Base-by-base conservation (phyloP, 2,329 filamentous ascomycete species). In the Fusarium sp. region DNA sequence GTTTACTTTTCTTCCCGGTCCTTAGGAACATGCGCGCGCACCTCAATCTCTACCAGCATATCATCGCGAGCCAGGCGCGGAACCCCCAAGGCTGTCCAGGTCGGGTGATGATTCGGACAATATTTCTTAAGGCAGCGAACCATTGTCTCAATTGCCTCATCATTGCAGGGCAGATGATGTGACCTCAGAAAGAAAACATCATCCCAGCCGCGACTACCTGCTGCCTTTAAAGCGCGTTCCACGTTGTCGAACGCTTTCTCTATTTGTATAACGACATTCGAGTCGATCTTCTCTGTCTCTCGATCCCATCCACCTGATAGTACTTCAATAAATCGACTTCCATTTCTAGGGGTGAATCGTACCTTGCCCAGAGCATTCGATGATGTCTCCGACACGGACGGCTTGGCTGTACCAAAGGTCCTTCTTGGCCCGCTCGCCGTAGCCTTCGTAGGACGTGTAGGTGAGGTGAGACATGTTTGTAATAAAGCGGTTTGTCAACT, bases 261-360 rank as follows among this genome's bases (percentile, higher is more conserved):
- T 22, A 54, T 54, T 3, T 54, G 51, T 7, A 38, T 1, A 2
- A 22, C 32, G 3, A 54, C 1, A 22, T 54, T 13, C 2, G 51
- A 13, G 24, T 38, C 51, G 14, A 54, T 8, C 5, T 38, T 54
- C 9, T 54, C 51, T 12, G 51, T 54, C 18, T 54, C 18, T 13
- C 51, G 51, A 4, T 54, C 51, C 51, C 51, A 54, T 10, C 51
- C 51, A 0, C 51, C 51, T 54, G 10, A 13, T 1, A 1, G 2
- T 0, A 38, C 0, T 17, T 54, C 5, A 54, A 18, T 3, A 11
- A 6, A 0, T 6, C 0, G 0, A 11, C 13, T 38, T 17, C 0
- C 18, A 38, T 54, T 38, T 13, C 32, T 12, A 2, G 10, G 50
- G 2, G 10, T 0, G 0, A 17, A 5, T 0, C 14, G 0, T 17